Percentiles rank a stretch among this genome's conserved stretches.
phyloP scores from a whole-genome alignment of 345 rosid genomes.

The Ceriops zippeliana region DNA sequence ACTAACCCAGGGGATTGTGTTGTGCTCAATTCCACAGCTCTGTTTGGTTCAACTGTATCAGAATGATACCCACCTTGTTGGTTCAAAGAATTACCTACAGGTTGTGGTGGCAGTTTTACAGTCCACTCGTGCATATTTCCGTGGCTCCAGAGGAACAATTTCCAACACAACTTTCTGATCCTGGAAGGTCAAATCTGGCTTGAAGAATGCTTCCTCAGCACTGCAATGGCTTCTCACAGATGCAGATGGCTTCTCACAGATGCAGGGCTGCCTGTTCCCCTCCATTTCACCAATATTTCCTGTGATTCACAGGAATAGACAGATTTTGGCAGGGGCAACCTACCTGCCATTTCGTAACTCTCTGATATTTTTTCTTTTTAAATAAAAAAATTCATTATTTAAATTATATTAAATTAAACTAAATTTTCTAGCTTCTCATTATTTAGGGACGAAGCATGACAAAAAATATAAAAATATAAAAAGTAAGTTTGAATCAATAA shows the following conservation, averaged over 20 bases:
- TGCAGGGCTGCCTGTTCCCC: conserved; percentile 35
- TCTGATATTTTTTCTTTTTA: too few species aligned
- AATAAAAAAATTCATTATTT: too few species aligned
- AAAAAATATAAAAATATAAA: too few species aligned
- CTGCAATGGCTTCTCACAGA: conserved; percentile 55
- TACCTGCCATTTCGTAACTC: conserved; percentile 15
- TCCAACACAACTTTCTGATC: conserved; percentile 81
- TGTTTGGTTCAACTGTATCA: conserved; percentile 61
- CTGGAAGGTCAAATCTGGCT: conserved; percentile 91
- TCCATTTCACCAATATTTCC: conserved; percentile 17
- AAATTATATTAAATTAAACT: too few species aligned
- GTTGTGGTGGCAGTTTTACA: conserved; percentile 35
- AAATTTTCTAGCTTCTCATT: too few species aligned
- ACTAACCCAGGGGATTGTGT: conserved; percentile 46
- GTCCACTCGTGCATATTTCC: conserved; percentile 55
- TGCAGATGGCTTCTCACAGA: conserved; percentile 47
- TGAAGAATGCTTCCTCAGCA: conserved; percentile 89
- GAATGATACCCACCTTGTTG: conserved; percentile 83
- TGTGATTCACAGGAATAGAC: conserved; percentile 36
- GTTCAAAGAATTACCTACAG: conserved; percentile 28
- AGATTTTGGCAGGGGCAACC: conserved; percentile 38
- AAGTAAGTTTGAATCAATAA: too few species aligned
- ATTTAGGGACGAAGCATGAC: too few species aligned
- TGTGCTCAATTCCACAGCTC: conserved; percentile 28
- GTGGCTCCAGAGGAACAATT: conserved; percentile 91